Conservation (phyloP, 257 asterid genomes). For the Solanum bulbocastanum region DNA sequence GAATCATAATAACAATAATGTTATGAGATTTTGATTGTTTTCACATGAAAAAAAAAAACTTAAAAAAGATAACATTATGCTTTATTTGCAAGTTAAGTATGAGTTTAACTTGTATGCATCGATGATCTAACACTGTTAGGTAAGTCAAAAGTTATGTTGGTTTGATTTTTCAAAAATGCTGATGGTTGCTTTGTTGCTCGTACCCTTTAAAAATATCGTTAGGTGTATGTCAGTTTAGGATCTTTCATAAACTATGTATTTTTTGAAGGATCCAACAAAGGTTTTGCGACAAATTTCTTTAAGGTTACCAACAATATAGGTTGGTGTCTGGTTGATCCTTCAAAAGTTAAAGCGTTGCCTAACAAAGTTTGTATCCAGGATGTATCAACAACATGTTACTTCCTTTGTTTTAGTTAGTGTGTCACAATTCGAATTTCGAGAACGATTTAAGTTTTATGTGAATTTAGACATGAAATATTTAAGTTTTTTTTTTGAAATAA, state of each 20-base stretch:
- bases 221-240: neutral
- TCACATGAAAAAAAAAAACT: neutral
- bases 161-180: no score
- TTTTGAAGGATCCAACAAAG: neutral
- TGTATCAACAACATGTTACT: no score
- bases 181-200: neutral
- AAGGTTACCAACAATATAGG: no score
- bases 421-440: no score
- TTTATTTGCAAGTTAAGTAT: neutral
- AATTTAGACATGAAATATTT: no score
- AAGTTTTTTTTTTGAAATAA: no score
- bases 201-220: neutral
- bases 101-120: neutral
- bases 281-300: neutral
- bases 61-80: neutral
- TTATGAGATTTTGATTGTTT: neutral
- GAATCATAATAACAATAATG: neutral
- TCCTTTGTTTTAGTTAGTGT: no score
- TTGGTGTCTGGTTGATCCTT: neutral
- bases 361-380: no score
- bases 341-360: neutral
- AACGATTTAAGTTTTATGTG: no score
- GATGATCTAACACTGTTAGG: neutral
- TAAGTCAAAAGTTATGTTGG: neutral
- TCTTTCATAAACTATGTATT: neutral